phyloP scores from a whole-genome alignment of 768 basidiomycete species.

The Termitomyces sp. region DNA sequence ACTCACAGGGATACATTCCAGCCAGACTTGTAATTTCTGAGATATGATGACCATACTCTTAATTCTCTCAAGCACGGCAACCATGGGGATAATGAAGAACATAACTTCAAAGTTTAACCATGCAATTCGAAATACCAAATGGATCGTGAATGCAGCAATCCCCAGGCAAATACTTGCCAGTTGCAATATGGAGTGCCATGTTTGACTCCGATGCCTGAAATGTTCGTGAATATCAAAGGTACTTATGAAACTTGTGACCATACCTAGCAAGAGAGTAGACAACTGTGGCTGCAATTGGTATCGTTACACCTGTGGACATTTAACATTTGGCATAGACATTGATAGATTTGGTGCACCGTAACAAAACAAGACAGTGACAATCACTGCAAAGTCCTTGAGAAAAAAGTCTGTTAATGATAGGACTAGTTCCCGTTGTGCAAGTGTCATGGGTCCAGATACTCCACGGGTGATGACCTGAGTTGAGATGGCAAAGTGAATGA shows the following conservation, averaged over 20 bases:
- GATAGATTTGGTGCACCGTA: too few relatives aligned
- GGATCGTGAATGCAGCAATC: background rate
- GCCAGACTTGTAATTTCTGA: background rate
- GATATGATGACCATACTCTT: too few relatives aligned
- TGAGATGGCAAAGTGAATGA: too few relatives aligned
- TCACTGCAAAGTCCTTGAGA: too few relatives aligned
- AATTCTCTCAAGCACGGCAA: too few relatives aligned
- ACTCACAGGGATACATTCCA: background rate
- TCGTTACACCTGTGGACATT: background rate
- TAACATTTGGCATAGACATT: background rate
- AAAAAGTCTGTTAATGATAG: too few relatives aligned
- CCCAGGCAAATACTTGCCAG: background rate
- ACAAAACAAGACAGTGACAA: too few relatives aligned
- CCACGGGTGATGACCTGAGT: too few relatives aligned
- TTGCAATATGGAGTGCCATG: background rate
- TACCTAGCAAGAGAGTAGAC: background rate
- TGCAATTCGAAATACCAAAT: background rate
- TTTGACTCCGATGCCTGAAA: background rate
- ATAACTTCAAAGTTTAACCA: too few relatives aligned
- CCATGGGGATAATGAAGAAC: too few relatives aligned
- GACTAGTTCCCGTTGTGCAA: too few relatives aligned
- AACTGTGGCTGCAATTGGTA: background rate
- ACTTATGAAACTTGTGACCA: background rate
- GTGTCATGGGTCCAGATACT: too few relatives aligned
- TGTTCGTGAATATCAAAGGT: background rate